A percentile compares a stretch with the other conserved stretches of the same genome.
These are phyloP conservation scores for Ampelocalamus luodianensis DNA, from an alignment of 176 grass and related monocot species.

Conservation along the genomic window DNA sequence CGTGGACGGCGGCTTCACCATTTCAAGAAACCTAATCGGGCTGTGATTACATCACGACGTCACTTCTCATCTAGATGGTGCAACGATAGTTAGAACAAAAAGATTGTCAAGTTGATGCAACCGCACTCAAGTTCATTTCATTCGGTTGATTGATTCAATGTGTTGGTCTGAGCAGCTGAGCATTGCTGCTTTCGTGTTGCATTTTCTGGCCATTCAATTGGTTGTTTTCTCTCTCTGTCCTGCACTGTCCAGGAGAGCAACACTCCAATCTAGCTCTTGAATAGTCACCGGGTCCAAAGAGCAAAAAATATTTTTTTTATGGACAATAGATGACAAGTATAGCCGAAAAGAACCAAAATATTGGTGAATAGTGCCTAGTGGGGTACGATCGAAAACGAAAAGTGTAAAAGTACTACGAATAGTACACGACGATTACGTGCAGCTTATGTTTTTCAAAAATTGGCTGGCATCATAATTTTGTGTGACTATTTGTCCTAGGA, in stretches of 20 bases:
- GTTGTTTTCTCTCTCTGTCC: not conserved
- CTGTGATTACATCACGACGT: constrained; percentile 34
- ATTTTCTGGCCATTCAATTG: not conserved
- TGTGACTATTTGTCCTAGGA: no score
- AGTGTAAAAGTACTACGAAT: not conserved
- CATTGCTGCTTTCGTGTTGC: constrained; percentile 12
- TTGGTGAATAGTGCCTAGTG: not conserved
- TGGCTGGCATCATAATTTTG: no score
- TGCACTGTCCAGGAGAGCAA: not conserved
- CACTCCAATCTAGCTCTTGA: constrained; percentile 23
- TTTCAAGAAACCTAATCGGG: constrained; percentile 81
- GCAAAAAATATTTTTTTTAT: not conserved
- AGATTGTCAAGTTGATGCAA: constrained; percentile 12
- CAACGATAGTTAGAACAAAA: not conserved
- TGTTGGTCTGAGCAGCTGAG: not conserved
- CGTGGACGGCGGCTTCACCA: constrained; percentile 92
- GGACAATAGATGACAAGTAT: not conserved
- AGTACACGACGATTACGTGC: no score
- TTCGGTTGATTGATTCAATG: constrained; percentile 50
- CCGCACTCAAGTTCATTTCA: constrained; percentile 42
- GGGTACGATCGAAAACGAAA: constrained; percentile 1
- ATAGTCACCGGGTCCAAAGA: not conserved
- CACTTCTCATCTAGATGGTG: not conserved
- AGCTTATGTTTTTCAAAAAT: no score
- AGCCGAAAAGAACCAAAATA: not conserved